Evolutionary conservation across 345 rosid genomes (phyloP), one percentile per base, ranked within the genome.

Genomic region (Raphanus raphanistrum): DNA sequence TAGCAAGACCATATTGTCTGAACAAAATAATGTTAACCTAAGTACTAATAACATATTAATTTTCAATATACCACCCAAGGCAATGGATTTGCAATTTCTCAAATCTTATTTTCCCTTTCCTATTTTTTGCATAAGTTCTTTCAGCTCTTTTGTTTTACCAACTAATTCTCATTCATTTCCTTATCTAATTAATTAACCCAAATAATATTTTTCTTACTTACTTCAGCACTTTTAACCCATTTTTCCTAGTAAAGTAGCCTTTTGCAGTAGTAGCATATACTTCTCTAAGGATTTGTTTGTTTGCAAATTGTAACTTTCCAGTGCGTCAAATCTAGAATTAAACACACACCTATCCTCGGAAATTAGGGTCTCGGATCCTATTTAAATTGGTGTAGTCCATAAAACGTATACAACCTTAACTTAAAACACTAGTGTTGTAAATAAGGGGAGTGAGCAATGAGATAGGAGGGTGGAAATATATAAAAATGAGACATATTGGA

Each of bases 401-500:
- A n/a, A 50, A n/a, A 50, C 57, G 41, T 1, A 38, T 26, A 71
- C 35, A 10, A 69, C 73, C 73, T 60, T 60, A 41, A 41, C 3
- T 15, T 16, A 52, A 52, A 52, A 15, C 57, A 50, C 21, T 15
- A 50, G 0, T 6, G 54, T 50, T 50, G 21, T 15, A 50, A 50
- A 50, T n/a, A 54, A 65, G 1, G 3, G 36, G 36, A 35, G 68
- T 3, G 63, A 50, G 35, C 27, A 63, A n/a, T 21, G 43, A 63
- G 70, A 38, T 52, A 65, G 11, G 64, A 50, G 25, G 0, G 55
- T 50, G 25, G 43, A 55, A 66, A 57, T 66, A 66, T 0, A 38
- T 0, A 38, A 66, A 41, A 55, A 73, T 63, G 48, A 2, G 57
- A 7, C 1, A 63, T 28, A 15, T 77, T 77, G 72, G 71, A 77